phyloP scores from a whole-genome alignment of 805 yeast genomes.

The Candida arabinofermentans region DNA sequence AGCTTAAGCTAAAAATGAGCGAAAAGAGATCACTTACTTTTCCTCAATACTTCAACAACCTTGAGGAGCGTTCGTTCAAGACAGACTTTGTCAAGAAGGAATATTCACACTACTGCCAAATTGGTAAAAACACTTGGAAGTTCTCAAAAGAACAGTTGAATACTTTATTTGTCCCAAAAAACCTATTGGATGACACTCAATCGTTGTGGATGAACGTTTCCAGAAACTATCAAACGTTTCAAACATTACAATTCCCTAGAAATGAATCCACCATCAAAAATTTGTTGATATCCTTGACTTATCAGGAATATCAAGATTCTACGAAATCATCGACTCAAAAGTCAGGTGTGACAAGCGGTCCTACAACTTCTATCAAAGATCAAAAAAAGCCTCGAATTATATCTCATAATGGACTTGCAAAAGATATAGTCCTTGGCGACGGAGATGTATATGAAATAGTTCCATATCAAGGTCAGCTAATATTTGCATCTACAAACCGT shows the following conservation, averaged over 20 bases:
- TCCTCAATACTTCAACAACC: no score
- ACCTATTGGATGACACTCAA: neutral
- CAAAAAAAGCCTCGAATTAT: conserved; percentile 1
- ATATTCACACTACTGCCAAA: neutral
- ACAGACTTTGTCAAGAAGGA: neutral
- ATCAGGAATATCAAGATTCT: conserved; percentile 1
- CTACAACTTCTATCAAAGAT: neutral
- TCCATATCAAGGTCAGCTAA: conserved; percentile 7
- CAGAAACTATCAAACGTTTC: neutral
- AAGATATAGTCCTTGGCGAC: conserved; percentile 1
- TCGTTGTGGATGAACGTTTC: neutral
- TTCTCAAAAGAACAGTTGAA: neutral
- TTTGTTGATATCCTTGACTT: neutral
- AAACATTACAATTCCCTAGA: neutral
- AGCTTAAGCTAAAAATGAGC: no score
- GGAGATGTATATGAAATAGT: conserved; percentile 4
- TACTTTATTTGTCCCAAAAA: neutral
- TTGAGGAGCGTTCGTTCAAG: neutral
- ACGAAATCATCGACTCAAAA: no score
- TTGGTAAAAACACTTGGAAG: neutral
- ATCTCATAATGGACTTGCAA: conserved; percentile 7
- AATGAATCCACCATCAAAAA: neutral
- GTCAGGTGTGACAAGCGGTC: no score
- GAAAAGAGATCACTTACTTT: no score
- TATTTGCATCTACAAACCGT: conserved; percentile 6